Evolutionary conservation across 495 filamentous ascomycete genomes (phyloP), one percentile per base, ranked within the genome.

Genomic region (Sabuloglossum arenarium): DNA sequence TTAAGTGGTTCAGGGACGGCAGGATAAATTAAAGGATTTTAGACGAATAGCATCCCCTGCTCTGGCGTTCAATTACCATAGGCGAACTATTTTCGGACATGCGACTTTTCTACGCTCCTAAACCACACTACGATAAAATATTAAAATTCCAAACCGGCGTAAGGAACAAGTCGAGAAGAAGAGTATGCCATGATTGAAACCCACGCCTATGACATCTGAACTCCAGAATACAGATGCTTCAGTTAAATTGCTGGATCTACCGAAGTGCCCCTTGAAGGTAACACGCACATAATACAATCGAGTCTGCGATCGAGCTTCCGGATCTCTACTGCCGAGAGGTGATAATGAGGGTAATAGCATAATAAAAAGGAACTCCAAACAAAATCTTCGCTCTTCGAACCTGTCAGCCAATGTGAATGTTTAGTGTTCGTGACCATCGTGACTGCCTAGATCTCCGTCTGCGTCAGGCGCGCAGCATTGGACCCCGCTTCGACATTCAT

Each of bases 401-500:
- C 12, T 19, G 14, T 29, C 47, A n/a, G 47, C 47, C 12, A 3
- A 23, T 24, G 6, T 24, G 45, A 12, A 37, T 9, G 19, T 10
- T n/a, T 43, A 43, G 25, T 51, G 47, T 6, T 51, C 47, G 24
- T 28, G 47, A 30, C 12, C 24, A 19, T 19, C 47, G 21, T 3
- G 47, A 29, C n/a, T 14, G 45, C 9, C 12, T 23, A 2, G 19
- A 47, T n/a, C 1, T 6, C 0, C 23, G 28, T 51, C 47, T 11
- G 16, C 30, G 11, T 46, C n/a, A 10, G 55, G 56, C 6, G 74
- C 69, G 61, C 88, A 97, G 68, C 90, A 98, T 54, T 86, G 72
- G 55, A 71, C 80, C 54, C 75, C 77, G 0, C 71, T 75, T 16
- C 72, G 75, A 62, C 89, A 97, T 56, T 86, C 78, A 58, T 93